Base-by-base conservation (phyloP, 805 yeast genomes). In the Allodekkera sacchari region DNA sequence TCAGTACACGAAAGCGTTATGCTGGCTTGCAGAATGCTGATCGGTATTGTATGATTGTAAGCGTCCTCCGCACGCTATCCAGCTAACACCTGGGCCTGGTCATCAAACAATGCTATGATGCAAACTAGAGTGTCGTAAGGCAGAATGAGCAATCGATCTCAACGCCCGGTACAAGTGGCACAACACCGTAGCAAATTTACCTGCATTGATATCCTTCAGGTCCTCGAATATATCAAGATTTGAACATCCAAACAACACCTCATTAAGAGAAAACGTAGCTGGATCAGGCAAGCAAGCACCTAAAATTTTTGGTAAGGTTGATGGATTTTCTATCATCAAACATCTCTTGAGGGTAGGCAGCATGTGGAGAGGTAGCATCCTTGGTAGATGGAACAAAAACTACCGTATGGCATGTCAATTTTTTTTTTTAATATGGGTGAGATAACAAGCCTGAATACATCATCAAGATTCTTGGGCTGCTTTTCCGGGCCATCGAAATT, bases 281-380 rank as follows among this genome's bases (percentile, higher is more conserved):
- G 99, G 99, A 50, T 92, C 88, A 4, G 96, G 84, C 44, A 83
- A n/a, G n/a, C n/a, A n/a, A 75, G 34, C 81, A 72, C 43, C 73
- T 77, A 56, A 84, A 67, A 50, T 82, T 79, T 45, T 81, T 79
- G 5, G 84, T 77, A 24, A 83, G 59, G 4, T 61, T 64, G 16
- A 82, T 60, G 6, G 46, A 37, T 43, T 75, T 78, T 40, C 83
- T 59, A n/a, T n/a, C n/a, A 47, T 80, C 83, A 27, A 84, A 66
- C 1, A 84, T 61, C 39, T 79, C 81, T 51, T 88, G 96, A 2
- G 97, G 97, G 49, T 82, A 89, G 6, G 95, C 81, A 4, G 85
- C 74, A 53, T 85, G 96, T 30, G 73, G 73, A 1, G 77, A 59
- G 11, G 64, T 50, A 0, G 77, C 68, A 52, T 89, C 97, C 38